Evolutionary conservation across 2,329 filamentous ascomycete species (phyloP).

Genomic region (Cryphonectria radicalis): DNA sequence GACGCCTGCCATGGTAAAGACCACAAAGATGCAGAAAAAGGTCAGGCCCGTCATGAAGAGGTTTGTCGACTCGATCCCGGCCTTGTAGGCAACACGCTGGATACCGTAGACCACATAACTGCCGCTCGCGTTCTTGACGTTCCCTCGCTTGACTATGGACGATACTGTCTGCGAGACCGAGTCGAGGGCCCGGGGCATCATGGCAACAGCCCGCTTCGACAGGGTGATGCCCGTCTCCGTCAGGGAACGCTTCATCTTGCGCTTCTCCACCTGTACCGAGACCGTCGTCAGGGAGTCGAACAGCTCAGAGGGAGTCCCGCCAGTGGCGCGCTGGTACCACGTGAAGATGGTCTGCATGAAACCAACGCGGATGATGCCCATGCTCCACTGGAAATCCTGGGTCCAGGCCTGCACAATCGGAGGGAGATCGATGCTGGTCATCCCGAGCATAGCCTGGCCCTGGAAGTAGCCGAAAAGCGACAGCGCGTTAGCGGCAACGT

Average conservation of each 20-base stretch:
- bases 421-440: conserved; percentile 79
- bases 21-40: conserved; percentile 86
- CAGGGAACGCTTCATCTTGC: conserved; percentile 37
- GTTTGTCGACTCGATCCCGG: conserved; percentile 85
- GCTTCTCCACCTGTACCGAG: conserved; percentile 83
- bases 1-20: conserved; percentile 74
- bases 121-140: conserved; percentile 58
- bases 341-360: conserved; percentile 90
- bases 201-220: conserved; percentile 58
- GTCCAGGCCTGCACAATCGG: conserved; percentile 93
- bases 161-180: conserved; percentile 41
- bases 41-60: conserved; percentile 89
- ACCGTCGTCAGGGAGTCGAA: conserved; percentile 74
- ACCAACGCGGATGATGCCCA: conserved; percentile 88
- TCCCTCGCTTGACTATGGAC: conserved; percentile 56
- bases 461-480: conserved; percentile 97
- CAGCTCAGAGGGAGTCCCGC: conserved; percentile 79
- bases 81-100: conserved; percentile 84
- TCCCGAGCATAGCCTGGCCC: conserved; percentile 86
- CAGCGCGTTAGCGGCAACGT: conserved; percentile 90
- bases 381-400: conserved; percentile 97
- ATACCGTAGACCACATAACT: conserved; percentile 76
- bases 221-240: conserved; percentile 48
- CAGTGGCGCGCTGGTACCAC: conserved; percentile 95
- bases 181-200: conserved; percentile 49